phyloP scores from a whole-genome alignment of 805 yeast genomes.

The Metschnikowia henanensis region DNA sequence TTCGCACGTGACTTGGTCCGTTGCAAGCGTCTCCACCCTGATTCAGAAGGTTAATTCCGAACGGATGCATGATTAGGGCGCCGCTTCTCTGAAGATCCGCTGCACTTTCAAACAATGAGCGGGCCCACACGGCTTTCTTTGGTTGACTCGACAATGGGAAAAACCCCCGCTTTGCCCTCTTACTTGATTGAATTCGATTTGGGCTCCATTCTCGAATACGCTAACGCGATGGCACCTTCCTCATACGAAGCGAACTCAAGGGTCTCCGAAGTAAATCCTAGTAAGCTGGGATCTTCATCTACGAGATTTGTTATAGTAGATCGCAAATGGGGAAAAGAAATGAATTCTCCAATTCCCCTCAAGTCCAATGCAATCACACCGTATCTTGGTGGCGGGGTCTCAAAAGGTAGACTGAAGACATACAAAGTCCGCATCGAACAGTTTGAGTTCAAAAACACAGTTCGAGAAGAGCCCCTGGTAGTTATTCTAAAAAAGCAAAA shows the following conservation, averaged over 20 bases:
- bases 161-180: too few species aligned
- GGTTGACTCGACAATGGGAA: too few species aligned
- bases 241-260: background rate
- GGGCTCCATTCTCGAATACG: slow-evolving; percentile 14
- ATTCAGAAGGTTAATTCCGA: too few species aligned
- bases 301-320: slow-evolving; percentile 7
- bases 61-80: too few species aligned
- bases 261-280: background rate
- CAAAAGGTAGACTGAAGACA: background rate
- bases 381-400: slow-evolving; percentile 9
- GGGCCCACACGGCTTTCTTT: too few species aligned
- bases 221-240: background rate
- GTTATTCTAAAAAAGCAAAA: slow-evolving; percentile 8
- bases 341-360: slow-evolving; percentile 10
- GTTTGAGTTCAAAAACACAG: slow-evolving; percentile 14
- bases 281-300: background rate
- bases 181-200: slow-evolving; percentile 19
- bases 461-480: slow-evolving; percentile 10
- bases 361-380: background rate
- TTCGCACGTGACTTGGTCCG: too few species aligned
- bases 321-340: slow-evolving; percentile 4
- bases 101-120: too few species aligned
- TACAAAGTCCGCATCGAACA: slow-evolving; percentile 4
- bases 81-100: too few species aligned
- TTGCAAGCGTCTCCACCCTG: too few species aligned